These are phyloP conservation scores for Rosellinia necatrix DNA, from an alignment of 2,329 filamentous ascomycete species.

Conservation along the genomic window DNA sequence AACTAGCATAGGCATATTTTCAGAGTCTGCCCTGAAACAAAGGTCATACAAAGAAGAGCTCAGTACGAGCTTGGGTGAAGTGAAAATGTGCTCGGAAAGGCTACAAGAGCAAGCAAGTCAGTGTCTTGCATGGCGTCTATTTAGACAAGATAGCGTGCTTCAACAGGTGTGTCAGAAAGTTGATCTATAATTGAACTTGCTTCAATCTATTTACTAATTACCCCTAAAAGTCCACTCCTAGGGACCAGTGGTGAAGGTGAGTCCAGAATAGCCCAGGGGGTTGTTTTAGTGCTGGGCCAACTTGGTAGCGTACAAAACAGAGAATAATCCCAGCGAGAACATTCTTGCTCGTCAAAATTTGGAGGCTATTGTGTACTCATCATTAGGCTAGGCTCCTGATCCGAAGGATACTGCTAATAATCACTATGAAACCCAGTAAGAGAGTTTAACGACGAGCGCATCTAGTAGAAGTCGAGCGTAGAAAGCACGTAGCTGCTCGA, in stretches of 20 bases:
- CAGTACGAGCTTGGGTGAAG: constrained; percentile 1
- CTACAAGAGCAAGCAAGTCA: constrained; percentile 11
- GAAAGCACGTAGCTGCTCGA: too few relatives aligned
- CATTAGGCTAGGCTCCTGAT: too few relatives aligned
- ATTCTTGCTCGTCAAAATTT: too few relatives aligned
- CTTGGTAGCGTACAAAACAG: too few relatives aligned
- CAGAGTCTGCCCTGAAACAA: constrained; percentile 16
- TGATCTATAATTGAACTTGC: constrained; percentile 3
- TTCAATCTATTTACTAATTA: constrained; percentile 1
- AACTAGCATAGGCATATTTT: constrained; percentile 3
- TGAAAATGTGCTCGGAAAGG: not conserved
- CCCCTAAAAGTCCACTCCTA: not conserved
- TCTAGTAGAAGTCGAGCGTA: too few relatives aligned
- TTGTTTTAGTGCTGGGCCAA: too few relatives aligned
- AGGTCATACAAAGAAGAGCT: constrained; percentile 15
- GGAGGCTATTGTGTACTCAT: too few relatives aligned
- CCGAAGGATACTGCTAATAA: too few relatives aligned
- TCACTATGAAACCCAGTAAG: too few relatives aligned
- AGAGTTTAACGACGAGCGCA: too few relatives aligned
- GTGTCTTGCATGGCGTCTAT: not conserved
- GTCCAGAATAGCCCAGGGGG: too few relatives aligned
- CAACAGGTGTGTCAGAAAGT: not conserved
- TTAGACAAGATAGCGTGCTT: constrained; percentile 1
- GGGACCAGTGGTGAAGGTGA: not conserved
- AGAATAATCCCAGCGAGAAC: too few relatives aligned